A percentile compares a stretch with the other conserved stretches of the same genome.
Evolutionary conservation across 2,329 filamentous ascomycete species (phyloP).

Genomic region (Pezicula neosporulosa): DNA sequence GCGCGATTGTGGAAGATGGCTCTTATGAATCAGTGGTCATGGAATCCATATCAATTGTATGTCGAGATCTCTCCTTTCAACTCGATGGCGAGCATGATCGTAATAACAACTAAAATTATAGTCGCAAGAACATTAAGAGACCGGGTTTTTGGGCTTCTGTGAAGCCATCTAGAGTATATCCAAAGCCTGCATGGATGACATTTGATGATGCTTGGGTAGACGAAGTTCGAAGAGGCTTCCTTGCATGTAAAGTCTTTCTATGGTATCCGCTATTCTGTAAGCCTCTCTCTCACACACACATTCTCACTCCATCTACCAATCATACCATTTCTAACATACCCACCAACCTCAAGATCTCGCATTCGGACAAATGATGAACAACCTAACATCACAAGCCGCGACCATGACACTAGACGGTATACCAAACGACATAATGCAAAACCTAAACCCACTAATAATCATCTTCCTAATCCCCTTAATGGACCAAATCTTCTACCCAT

Average conservation of each 20-base stretch:
- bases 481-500: conserved; percentile 52
- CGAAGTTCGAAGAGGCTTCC: conserved; percentile 53
- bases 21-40: conserved; percentile 51
- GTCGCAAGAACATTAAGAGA: conserved; percentile 48
- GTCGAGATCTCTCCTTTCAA: conserved; percentile 15
- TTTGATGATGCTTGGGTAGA: conserved; percentile 78
- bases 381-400: conserved; percentile 60
- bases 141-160: conserved; percentile 56
- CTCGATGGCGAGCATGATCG: neutral
- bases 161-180: conserved; percentile 49
- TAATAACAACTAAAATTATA: conserved; percentile 7
- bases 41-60: conserved; percentile 51
- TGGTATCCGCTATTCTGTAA: conserved; percentile 62
- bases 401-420: conserved; percentile 48
- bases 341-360: conserved; percentile 36
- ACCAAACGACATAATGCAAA: conserved; percentile 58
- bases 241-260: conserved; percentile 65
- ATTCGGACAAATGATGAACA: conserved; percentile 66
- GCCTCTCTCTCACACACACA: neutral
- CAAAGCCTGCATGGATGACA: conserved; percentile 71
- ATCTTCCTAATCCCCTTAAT: conserved; percentile 54
- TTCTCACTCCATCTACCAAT: neutral
- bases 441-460: conserved; percentile 57
- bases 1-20: conserved; percentile 51
- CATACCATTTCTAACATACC: neutral